These are phyloP conservation scores for Blastobotrys apis DNA, from an alignment of 1,139 yeast genomes.

Conservation along the genomic window DNA sequence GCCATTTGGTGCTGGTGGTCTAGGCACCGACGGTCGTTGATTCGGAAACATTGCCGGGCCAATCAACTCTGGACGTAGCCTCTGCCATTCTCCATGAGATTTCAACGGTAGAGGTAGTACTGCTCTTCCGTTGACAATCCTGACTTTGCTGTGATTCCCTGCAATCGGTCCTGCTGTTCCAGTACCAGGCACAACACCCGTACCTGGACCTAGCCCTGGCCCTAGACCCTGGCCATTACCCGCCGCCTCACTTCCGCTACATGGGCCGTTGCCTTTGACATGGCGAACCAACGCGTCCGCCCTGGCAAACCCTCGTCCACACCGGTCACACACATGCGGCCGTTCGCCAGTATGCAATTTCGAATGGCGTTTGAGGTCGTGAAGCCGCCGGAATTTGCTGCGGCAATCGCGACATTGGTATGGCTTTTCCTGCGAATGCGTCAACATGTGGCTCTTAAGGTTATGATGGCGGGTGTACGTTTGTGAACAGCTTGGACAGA, in stretches of 20 bases:
- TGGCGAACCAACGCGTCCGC: slow-evolving; percentile 73
- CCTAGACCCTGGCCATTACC: too few relatives aligned
- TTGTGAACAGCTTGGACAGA: slow-evolving; percentile 56
- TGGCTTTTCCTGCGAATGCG: slow-evolving; percentile 65
- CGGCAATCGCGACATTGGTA: slow-evolving; percentile 63
- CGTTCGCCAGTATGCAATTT: slow-evolving; percentile 74
- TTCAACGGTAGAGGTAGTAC: slow-evolving; percentile 9
- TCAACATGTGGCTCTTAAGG: slow-evolving; percentile 66
- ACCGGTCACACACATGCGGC: slow-evolving; percentile 58
- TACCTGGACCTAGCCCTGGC: too few relatives aligned
- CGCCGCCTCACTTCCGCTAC: slow-evolving; percentile 19
- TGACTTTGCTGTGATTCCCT: neutral
- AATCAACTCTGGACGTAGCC: slow-evolving; percentile 18
- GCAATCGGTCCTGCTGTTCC: too few relatives aligned
- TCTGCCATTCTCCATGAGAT: slow-evolving; percentile 7
- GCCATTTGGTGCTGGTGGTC: slow-evolving; percentile 2
- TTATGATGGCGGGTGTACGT: slow-evolving; percentile 68
- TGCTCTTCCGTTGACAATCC: neutral
- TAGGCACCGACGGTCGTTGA: slow-evolving; percentile 5
- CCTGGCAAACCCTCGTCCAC: slow-evolving; percentile 67
- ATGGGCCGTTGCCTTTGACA: slow-evolving; percentile 41
- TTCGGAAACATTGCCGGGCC: slow-evolving; percentile 20
- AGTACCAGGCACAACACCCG: too few relatives aligned
- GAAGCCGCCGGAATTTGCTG: slow-evolving; percentile 62
- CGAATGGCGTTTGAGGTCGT: slow-evolving; percentile 72